Conservation (phyloP, 805 yeast species). For the Candida taoyuanica region DNA sequence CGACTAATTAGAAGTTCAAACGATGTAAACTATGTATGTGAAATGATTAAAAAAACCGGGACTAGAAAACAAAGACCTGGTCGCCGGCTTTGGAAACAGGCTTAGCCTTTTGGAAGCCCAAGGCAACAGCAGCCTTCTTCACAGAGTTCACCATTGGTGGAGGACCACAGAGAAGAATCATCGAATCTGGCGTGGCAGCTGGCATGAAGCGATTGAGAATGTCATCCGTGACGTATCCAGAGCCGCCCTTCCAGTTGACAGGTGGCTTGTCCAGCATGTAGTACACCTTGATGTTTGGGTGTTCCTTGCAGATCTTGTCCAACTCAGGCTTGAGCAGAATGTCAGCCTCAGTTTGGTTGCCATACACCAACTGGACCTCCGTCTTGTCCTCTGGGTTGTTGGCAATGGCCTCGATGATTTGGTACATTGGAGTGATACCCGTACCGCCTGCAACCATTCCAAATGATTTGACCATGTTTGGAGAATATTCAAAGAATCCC, state of each 20-base stretch:
- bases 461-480: constrained; percentile 67
- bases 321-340: constrained; percentile 77
- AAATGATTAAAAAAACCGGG: too few relatives aligned
- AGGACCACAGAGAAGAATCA: constrained; percentile 88
- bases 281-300: constrained; percentile 59
- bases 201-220: constrained; percentile 63
- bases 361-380: constrained; percentile 69
- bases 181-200: constrained; percentile 51
- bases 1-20: too few relatives aligned
- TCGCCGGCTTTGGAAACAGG: constrained; percentile 88
- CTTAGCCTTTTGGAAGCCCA: constrained; percentile 81
- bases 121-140: constrained; percentile 66
- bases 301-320: constrained; percentile 53
- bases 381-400: constrained; percentile 76
- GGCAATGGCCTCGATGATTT: constrained; percentile 78
- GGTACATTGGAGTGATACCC: constrained; percentile 95
- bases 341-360: constrained; percentile 75
- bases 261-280: constrained; percentile 72
- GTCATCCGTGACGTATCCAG: constrained; percentile 78
- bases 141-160: constrained; percentile 86
- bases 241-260: constrained; percentile 68
- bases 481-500: constrained; percentile 79
- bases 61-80: constrained; percentile 79
- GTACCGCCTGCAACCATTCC: constrained; percentile 98
- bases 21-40: too few relatives aligned